A percentile compares a stretch with the other conserved stretches of the same genome.
These are phyloP conservation scores for Hypoxylon lienhwacheense DNA, from an alignment of 495 filamentous ascomycete species.

Conservation along the genomic window DNA sequence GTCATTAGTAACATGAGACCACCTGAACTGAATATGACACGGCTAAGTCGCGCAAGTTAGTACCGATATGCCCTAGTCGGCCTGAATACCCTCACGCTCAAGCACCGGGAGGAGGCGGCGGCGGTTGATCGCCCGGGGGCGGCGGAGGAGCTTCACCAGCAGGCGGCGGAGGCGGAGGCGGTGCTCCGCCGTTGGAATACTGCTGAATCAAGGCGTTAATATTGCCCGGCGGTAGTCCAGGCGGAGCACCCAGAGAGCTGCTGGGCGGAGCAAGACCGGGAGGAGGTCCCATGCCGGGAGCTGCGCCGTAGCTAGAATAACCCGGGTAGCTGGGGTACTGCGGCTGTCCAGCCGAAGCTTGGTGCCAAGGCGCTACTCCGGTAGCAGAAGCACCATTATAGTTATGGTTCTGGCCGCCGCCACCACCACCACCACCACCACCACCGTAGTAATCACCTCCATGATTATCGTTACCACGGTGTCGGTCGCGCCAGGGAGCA, in stretches of 20 bases:
- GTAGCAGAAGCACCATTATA: conserved; percentile 47
- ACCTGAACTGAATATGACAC: conserved; percentile 4
- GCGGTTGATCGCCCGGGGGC: conserved; percentile 74
- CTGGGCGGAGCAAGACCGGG: conserved; percentile 65
- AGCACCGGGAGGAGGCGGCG: conserved; percentile 67
- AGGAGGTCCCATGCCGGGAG: conserved; percentile 57
- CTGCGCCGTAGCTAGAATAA: conserved; percentile 62
- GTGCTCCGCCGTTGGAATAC: conserved; percentile 61
- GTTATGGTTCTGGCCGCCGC: conserved; percentile 47
- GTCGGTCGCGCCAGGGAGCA: conserved; percentile 58
- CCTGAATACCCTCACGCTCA: conserved; percentile 37
- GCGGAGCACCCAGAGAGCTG: conserved; percentile 58
- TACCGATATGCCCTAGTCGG: conserved; percentile 18
- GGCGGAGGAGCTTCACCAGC: conserved; percentile 68
- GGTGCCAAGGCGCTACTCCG: conserved; percentile 71
- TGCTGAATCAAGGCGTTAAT: conserved; percentile 69
- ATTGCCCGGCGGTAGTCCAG: conserved; percentile 57
- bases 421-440: conserved; percentile 53
- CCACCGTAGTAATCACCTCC: conserved; percentile 55
- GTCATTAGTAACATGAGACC: conserved; percentile 19
- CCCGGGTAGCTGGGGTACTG: conserved; percentile 60
- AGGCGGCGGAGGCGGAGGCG: conserved; percentile 57
- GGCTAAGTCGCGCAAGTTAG: conserved; percentile 19
- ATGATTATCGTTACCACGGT: conserved; percentile 43
- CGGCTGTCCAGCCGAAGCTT: conserved; percentile 57